Conservation (phyloP, 1,284 basidiomycete genomes). For the Ceratorhiza oryzae-sativae region DNA sequence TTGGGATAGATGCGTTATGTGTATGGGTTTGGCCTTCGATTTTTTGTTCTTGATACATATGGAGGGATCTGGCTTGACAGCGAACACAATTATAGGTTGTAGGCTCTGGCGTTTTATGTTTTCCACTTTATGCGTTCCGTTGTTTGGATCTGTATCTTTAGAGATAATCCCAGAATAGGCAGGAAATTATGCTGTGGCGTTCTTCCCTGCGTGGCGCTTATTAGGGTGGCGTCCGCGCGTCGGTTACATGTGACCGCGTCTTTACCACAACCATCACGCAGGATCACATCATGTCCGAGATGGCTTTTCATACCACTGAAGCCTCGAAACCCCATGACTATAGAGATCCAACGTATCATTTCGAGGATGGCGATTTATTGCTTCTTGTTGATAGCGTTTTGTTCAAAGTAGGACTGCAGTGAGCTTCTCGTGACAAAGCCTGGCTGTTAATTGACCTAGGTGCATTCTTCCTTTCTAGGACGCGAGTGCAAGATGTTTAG, state of each 20-base stretch:
- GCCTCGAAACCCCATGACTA: background rate
- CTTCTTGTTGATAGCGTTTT: slow-evolving; percentile 4
- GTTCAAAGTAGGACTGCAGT: slow-evolving; percentile 19
- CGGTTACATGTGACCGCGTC: background rate
- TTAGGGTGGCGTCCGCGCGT: background rate
- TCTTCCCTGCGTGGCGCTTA: background rate
- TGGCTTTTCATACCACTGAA: background rate
- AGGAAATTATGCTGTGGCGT: background rate
- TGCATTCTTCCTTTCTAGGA: slow-evolving; percentile 27
- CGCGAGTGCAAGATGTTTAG: slow-evolving; percentile 3
- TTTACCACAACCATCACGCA: background rate
- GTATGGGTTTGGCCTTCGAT: background rate
- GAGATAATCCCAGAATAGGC: no score
- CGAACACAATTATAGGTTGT: background rate
- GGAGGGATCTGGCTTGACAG: background rate
- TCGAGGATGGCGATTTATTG: slow-evolving; percentile 16
- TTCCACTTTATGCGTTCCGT: background rate
- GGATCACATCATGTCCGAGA: background rate
- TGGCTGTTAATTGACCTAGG: slow-evolving; percentile 3
- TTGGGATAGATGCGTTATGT: background rate
- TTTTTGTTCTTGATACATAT: background rate
- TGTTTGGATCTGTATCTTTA: slow-evolving; percentile 3
- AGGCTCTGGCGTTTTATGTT: background rate
- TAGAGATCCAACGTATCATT: slow-evolving; percentile 6
- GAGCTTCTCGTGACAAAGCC: background rate